These are phyloP conservation scores for Haberlea rhodopensis DNA, from an alignment of 257 asterid species.

Conservation along the genomic window DNA sequence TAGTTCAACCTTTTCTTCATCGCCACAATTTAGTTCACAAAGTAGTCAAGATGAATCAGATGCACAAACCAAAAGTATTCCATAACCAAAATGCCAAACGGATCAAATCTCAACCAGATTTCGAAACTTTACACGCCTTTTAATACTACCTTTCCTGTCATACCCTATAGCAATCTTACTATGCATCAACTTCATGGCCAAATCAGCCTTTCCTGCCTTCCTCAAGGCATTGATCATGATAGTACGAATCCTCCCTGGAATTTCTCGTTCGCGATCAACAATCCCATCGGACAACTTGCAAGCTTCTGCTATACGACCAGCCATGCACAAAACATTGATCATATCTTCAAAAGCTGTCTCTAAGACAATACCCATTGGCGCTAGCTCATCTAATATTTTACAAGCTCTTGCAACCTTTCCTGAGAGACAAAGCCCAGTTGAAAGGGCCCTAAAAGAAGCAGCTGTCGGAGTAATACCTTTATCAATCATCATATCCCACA, in stretches of 20 bases:
- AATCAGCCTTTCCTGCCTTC: constrained; percentile 76
- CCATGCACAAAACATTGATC: constrained; percentile 78
- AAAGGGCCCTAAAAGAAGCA: constrained; percentile 78
- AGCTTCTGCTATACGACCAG: constrained; percentile 70
- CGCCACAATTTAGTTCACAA: neutral
- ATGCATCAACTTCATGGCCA: constrained; percentile 89
- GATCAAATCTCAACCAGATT: constrained; percentile 55
- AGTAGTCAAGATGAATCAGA: neutral
- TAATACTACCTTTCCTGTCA: constrained; percentile 66
- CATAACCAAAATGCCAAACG: constrained; percentile 18
- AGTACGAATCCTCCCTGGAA: constrained; percentile 84
- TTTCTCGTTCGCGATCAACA: constrained; percentile 73
- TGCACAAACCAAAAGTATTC: neutral
- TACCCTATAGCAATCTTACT: constrained; percentile 94
- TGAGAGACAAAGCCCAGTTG: constrained; percentile 83
- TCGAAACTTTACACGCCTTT: constrained; percentile 67
- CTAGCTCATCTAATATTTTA: constrained; percentile 79
- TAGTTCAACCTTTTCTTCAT: too few species aligned
- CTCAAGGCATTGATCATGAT: constrained; percentile 80
- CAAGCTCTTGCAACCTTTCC: constrained; percentile 96
- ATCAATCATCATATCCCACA: constrained; percentile 87
- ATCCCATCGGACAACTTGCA: constrained; percentile 92
- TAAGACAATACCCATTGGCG: constrained; percentile 79
- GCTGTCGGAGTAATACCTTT: constrained; percentile 81
- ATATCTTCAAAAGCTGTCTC: constrained; percentile 87